Conservation (phyloP, 441 rosid species). For the Dalechampia spathulata region DNA sequence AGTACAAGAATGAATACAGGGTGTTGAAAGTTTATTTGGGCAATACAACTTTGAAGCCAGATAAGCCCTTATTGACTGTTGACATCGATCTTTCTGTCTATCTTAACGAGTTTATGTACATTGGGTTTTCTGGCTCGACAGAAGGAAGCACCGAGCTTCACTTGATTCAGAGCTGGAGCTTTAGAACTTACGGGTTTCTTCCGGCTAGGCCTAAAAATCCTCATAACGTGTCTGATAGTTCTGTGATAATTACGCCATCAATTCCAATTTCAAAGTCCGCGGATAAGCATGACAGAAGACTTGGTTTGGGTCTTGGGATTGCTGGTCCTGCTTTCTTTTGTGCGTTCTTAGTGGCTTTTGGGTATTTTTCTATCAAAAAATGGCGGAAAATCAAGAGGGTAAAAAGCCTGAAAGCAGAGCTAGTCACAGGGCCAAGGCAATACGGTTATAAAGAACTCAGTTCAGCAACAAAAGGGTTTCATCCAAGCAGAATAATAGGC, state of each 20-base stretch:
- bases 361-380: slow-evolving; percentile 55
- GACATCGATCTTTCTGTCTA: slow-evolving; percentile 55
- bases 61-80: slow-evolving; percentile 42
- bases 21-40: slow-evolving; percentile 63
- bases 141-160: slow-evolving; percentile 95
- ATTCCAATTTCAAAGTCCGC: slow-evolving; percentile 30
- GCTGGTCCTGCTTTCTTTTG: slow-evolving; percentile 77
- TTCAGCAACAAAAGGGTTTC: slow-evolving; percentile 75
- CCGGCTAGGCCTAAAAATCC: slow-evolving; percentile 44
- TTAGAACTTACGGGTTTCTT: slow-evolving; percentile 49
- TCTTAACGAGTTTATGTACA: slow-evolving; percentile 49
- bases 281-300: slow-evolving; percentile 27
- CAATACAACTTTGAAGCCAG: slow-evolving; percentile 47
- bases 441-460: slow-evolving; percentile 67
- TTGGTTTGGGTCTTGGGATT: slow-evolving; percentile 66
- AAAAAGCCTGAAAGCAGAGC: slow-evolving; percentile 56
- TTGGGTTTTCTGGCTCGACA: slow-evolving; percentile 85
- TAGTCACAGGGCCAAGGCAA: slow-evolving; percentile 60
- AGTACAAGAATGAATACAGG: slow-evolving; percentile 66
- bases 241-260: slow-evolving; percentile 28
- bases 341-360: slow-evolving; percentile 46
- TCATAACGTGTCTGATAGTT: slow-evolving; percentile 72
- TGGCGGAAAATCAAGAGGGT: slow-evolving; percentile 44
- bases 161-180: slow-evolving; percentile 63
- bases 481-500: slow-evolving; percentile 72